Base-by-base conservation (phyloP, 805 yeast genomes). In the Ogataea zsoltii region DNA sequence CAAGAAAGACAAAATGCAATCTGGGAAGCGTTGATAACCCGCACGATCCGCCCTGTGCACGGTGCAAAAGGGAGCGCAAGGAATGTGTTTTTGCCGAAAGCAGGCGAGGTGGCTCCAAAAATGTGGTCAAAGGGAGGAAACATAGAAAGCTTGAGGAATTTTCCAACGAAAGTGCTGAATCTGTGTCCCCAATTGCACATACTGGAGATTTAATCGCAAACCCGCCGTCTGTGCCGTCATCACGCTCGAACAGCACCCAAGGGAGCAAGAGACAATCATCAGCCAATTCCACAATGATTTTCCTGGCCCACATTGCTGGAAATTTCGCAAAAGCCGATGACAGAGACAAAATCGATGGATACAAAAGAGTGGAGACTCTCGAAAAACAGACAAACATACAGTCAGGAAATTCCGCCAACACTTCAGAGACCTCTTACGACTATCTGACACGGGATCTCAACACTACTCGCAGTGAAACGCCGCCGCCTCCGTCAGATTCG, bases 1-100 rank as follows among this genome's bases (percentile, higher is more conserved):
- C 82, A 6, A 76, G 96, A 33, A 92, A 91, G 58, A 88, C 88
- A 34, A 82, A 82, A 57, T 91, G 98, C 69, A 96, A 89, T 60
- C 67, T 91, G 53, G 96, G 96, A 2, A 79, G 83, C 9, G 78
- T 82, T 7, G 84, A 81, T 40, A 75, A 75, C 49, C 96, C 96
- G 0, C 72, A 74, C 36, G 81, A 79, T 4, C 94, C 95, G 3
- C 94, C 95, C 3, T 91, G 98, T 71, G 83, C 80, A 2, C 69
- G 97, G 40, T 91, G 98, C 58, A 74, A 76, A 49, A 73, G 97
- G 35, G 97, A 91, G 60, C 72, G 95, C 13, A 79, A 79, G 53
- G 89, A 84, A 54, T 91, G 98, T 66, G 82, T 83, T 13, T 56
- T 69, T 51, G 75, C 76, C n/a, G 81, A 77, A 23, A 71, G 76